Conservation (phyloP, 306 rosid genomes). For the Lathyrus tuberosus region DNA sequence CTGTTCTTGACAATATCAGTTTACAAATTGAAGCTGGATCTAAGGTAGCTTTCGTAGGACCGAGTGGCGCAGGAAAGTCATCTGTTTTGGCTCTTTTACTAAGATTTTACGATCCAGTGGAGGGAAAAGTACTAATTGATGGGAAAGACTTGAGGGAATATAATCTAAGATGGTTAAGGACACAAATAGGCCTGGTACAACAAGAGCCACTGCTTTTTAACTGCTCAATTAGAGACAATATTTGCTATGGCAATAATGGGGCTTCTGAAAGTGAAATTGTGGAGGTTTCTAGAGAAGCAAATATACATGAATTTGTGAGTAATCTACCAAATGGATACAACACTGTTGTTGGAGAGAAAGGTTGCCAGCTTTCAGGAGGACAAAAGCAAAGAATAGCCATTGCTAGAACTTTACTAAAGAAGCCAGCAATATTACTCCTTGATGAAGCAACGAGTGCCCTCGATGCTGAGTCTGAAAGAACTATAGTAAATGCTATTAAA, state of each 20-base stretch:
- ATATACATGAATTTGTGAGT: conserved; percentile 74
- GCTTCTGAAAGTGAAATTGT: conserved; percentile 76
- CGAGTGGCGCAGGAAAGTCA: conserved; percentile 88
- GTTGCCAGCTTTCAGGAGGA: conserved; percentile 92
- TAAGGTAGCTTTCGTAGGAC: conserved; percentile 80
- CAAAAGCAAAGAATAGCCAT: conserved; percentile 94
- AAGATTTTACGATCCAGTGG: conserved; percentile 70
- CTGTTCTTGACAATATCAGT: conserved; percentile 69
- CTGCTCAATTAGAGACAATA: conserved; percentile 69
- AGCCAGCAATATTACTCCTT: conserved; percentile 72
- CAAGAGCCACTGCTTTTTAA: conserved; percentile 91
- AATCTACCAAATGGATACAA: conserved; percentile 73
- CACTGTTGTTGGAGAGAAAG: conserved; percentile 81
- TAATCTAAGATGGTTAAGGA: conserved; percentile 76
- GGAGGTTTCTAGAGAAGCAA: conserved; percentile 73
- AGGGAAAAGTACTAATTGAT: conserved; percentile 68
- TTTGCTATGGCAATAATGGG: conserved; percentile 65
- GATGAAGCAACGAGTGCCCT: conserved; percentile 98
- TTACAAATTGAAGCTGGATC: conserved; percentile 70
- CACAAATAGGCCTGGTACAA: conserved; percentile 81
- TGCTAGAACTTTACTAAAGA: conserved; percentile 78
- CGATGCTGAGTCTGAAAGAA: conserved; percentile 83
- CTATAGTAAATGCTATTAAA: conserved; percentile 63
- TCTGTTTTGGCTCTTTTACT: conserved; percentile 77
- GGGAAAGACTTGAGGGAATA: conserved; percentile 66